Conservation (phyloP, 2,329 filamentous ascomycete genomes). For the Cladosporium velox region DNA sequence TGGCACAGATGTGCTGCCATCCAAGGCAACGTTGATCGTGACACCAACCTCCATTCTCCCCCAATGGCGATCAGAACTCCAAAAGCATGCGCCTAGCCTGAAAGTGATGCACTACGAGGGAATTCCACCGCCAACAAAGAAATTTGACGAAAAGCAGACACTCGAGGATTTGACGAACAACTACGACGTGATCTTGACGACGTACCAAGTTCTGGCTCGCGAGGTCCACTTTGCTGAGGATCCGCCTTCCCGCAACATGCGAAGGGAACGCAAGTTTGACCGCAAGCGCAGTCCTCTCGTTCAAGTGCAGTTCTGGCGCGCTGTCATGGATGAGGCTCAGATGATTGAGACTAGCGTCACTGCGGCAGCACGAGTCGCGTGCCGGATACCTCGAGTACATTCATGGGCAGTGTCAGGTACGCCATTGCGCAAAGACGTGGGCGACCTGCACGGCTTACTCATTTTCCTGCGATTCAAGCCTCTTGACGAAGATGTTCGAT, state of each 20-base stretch:
- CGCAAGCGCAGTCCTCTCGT: constrained; percentile 77
- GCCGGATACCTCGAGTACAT: constrained; percentile 77
- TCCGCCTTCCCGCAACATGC: constrained; percentile 70
- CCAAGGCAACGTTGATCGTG: constrained; percentile 63
- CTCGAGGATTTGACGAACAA: constrained; percentile 49
- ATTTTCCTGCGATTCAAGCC: constrained; percentile 79
- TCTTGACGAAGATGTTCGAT: constrained; percentile 62
- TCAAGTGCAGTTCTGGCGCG: constrained; percentile 83
- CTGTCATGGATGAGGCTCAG: constrained; percentile 75
- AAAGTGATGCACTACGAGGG: constrained; percentile 60
- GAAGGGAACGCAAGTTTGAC: constrained; percentile 47
- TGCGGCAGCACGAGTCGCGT: constrained; percentile 77
- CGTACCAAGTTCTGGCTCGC: constrained; percentile 68
- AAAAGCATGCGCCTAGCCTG: constrained; percentile 57
- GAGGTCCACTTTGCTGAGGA: constrained; percentile 77
- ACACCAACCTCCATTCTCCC: constrained; percentile 62
- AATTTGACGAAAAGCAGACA: constrained; percentile 41
- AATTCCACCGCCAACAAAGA: constrained; percentile 40
- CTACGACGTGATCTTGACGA: constrained; percentile 62
- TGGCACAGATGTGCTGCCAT: constrained; percentile 50
- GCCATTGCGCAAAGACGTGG: constrained; percentile 76
- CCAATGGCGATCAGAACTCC: constrained; percentile 65
- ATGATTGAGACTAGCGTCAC: constrained; percentile 91
- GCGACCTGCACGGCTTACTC: constrained; percentile 77
- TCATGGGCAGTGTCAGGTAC: constrained; percentile 94